Base-by-base conservation (phyloP, 2,329 filamentous ascomycete genomes). In the Mycocentrospora acerina region DNA sequence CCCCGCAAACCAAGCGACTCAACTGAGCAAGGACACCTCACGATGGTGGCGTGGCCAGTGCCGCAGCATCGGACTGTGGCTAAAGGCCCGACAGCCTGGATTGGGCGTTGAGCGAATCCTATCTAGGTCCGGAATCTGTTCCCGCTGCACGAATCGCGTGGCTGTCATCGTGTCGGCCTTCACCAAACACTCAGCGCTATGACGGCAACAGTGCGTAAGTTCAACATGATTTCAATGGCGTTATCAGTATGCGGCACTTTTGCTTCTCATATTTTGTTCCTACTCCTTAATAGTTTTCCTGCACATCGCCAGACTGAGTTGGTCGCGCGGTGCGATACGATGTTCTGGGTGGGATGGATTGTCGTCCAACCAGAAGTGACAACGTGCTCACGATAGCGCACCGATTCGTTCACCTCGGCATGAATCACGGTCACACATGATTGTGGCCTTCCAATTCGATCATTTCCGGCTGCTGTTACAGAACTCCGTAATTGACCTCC, bases 11-110 rank as follows among this genome's bases (percentile, higher is more conserved):
- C 26, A 47, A 43, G 40, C 40, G 44, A 37, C 41, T 42, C 49
- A 55, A 44, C 40, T 47, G 44, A 53, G 37, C 51, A 59, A 52
- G 54, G 55, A 40, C 50, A 53, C 47, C n/a, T 59, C 59, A 60
- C 52, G 41, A 59, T 57, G 52, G 48, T 55, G 58, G 60, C 57
- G 49, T 59, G 53, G 55, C n/a, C 52, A 58, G 54, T 59, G 55
- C 63, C 63, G 64, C 55, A 52, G 48, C 55, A 52, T 49, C 62
- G 60, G 58, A 57, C 55, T 57, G 19, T 58, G 55, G 57, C 53
- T 55, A 46, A 27, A 47, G 40, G 37, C 52, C 62, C 62, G 59
- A 49, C 57, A 50, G 44, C 53, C 35, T 59, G 62, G 62, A 41
- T 55, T 45, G 46, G 57, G 60, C 60, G 55, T 51, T 39, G 36